Evolutionary conservation across 2,329 filamentous ascomycete genomes (phyloP).

Genomic region (Monascus ruber): DNA sequence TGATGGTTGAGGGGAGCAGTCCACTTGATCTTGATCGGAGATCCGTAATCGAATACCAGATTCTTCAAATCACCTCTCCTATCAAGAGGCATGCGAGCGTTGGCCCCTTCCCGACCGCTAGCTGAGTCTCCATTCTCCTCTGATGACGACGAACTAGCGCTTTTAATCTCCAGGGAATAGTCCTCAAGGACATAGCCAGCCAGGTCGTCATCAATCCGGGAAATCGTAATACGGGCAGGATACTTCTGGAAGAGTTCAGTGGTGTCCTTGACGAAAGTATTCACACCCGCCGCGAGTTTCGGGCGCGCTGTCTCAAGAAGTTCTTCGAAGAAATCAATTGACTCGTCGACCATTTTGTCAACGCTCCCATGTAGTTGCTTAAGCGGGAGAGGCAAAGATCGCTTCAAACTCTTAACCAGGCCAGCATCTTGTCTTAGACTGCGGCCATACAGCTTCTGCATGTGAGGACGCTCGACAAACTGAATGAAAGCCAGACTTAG

Average conservation of each 20-base stretch:
- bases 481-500: constrained; percentile 81
- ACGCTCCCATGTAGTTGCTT: constrained; percentile 76
- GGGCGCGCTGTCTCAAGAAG: constrained; percentile 76
- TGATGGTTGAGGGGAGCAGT: constrained; percentile 76
- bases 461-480: constrained; percentile 88
- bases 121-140: constrained; percentile 45
- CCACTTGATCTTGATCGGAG: constrained; percentile 84
- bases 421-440: constrained; percentile 78
- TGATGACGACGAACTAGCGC: constrained; percentile 44
- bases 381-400: constrained; percentile 71
- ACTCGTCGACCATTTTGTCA: constrained; percentile 75
- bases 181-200: constrained; percentile 67
- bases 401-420: constrained; percentile 80
- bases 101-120: constrained; percentile 62
- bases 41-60: constrained; percentile 74
- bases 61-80: constrained; percentile 56
- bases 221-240: constrained; percentile 74
- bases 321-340: constrained; percentile 80
- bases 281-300: constrained; percentile 75
- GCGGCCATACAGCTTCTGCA: constrained; percentile 92
- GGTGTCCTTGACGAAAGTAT: constrained; percentile 77
- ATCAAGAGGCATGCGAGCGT: constrained; percentile 54
- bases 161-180: constrained; percentile 67
- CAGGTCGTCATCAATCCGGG: constrained; percentile 65
- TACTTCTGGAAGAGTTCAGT: constrained; percentile 81